Percentiles rank a stretch among this genome's conserved stretches.
phyloP scores from a whole-genome alignment of 768 basidiomycete genomes.

The Pisolithus marmoratus region DNA sequence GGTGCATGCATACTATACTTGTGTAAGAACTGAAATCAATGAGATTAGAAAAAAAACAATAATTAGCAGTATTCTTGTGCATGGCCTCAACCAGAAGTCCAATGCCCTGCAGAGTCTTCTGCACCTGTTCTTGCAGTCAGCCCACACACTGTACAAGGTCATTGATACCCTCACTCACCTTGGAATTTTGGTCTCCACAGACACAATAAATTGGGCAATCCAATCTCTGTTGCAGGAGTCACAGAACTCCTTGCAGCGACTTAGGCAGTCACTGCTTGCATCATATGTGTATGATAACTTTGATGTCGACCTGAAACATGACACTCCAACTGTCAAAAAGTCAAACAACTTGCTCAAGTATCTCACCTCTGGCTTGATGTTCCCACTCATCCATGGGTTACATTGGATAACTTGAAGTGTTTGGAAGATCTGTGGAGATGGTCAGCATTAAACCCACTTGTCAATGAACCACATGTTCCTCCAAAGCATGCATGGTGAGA shows the following conservation, averaged over 20 bases:
- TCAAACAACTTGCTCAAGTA: conserved; percentile 16
- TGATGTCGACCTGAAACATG: conserved; percentile 31
- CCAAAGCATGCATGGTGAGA: too few relatives aligned
- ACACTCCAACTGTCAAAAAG: conserved; percentile 28
- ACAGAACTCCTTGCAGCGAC: too few relatives aligned
- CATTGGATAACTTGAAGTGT: conserved; percentile 24
- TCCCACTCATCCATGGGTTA: conserved; percentile 19
- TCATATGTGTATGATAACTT: conserved; percentile 39
- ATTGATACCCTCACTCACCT: conserved; percentile 25
- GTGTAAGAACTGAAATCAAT: neutral
- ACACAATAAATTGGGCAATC: too few relatives aligned
- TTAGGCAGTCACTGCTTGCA: conserved; percentile 20
- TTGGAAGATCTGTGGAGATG: conserved; percentile 29
- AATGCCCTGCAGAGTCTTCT: conserved; percentile 4
- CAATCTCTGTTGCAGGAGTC: too few relatives aligned
- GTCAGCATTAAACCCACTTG: conserved; percentile 22
- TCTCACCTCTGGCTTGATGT: conserved; percentile 18
- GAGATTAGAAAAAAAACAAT: conserved; percentile 6
- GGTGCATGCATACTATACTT: too few relatives aligned
- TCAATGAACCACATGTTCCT: too few relatives aligned
- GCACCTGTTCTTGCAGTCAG: conserved; percentile 17
- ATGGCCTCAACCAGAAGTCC: conserved; percentile 26
- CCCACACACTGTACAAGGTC: too few relatives aligned
- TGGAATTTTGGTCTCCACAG: too few relatives aligned
- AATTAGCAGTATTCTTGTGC: conserved; percentile 14